Conservation (phyloP, 2,329 filamentous ascomycete genomes). For the Teratosphaeria zuluensis region DNA sequence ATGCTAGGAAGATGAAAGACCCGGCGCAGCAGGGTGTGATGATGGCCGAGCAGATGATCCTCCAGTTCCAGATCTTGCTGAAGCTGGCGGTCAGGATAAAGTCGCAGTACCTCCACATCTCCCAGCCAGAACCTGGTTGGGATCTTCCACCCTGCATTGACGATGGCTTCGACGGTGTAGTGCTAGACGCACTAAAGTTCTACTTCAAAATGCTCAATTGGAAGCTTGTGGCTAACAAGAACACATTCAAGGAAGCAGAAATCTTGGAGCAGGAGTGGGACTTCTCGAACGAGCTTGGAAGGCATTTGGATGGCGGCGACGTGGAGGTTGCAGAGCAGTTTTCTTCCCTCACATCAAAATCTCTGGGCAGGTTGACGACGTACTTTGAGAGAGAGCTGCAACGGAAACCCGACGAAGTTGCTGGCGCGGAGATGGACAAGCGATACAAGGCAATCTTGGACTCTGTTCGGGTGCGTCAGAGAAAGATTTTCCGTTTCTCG, state of each 20-base stretch:
- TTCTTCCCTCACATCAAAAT: constrained; percentile 84
- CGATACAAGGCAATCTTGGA: constrained; percentile 92
- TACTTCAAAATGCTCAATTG: constrained; percentile 99
- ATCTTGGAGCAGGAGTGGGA: constrained; percentile 97
- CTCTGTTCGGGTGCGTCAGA: constrained; percentile 88
- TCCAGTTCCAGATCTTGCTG: constrained; percentile 87
- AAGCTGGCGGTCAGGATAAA: constrained; percentile 90
- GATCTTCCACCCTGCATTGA: constrained; percentile 93
- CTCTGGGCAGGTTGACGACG: constrained; percentile 73
- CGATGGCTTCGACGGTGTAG: constrained; percentile 86
- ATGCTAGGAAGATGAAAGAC: constrained; percentile 92
- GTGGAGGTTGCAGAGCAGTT: constrained; percentile 98
- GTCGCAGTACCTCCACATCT: constrained; percentile 72
- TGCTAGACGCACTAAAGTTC: constrained; percentile 87
- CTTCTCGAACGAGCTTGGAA: constrained; percentile 87
- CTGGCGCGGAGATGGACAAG: constrained; percentile 79
- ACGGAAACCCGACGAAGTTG: constrained; percentile 71
- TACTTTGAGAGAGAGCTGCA: constrained; percentile 91
- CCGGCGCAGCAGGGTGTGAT: constrained; percentile 83
- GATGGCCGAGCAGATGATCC: constrained; percentile 96
- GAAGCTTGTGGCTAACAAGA: constrained; percentile 95
- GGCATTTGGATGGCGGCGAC: constrained; percentile 84
- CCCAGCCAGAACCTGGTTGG: constrained; percentile 83
- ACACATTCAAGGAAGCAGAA: constrained; percentile 98
- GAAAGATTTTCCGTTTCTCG: constrained; percentile 93